Evolutionary conservation across 805 yeast species (phyloP).

Genomic region (Ogataea trehaloabstinens): DNA sequence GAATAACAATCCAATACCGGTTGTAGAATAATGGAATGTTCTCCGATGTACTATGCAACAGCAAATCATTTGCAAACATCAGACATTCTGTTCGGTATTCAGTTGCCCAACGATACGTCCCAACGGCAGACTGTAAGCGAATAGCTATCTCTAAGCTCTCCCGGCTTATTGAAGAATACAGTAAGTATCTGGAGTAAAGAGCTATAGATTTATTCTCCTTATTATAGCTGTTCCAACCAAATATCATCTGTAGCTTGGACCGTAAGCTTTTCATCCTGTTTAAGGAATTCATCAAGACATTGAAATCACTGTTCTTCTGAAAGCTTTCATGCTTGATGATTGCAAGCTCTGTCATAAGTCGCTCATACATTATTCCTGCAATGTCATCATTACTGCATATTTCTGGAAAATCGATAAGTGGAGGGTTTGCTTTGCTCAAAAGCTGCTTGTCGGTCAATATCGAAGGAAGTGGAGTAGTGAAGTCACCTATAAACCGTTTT

Average conservation of each 20-base stretch:
- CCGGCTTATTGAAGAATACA: conserved; percentile 23
- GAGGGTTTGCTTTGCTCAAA: conserved; percentile 4
- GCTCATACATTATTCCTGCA: conserved; percentile 21
- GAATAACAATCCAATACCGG: conserved; percentile 26
- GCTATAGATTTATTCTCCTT: conserved; percentile 11
- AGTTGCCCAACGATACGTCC: conserved; percentile 19
- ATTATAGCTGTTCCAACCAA: conserved; percentile 5
- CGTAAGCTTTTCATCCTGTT: conserved; percentile 13
- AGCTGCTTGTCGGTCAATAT: conserved; percentile 16
- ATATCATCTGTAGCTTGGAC: conserved; percentile 10
- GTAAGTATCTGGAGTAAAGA: conserved; percentile 18
- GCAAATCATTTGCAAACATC: conserved; percentile 14
- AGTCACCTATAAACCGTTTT: conserved; percentile 17
- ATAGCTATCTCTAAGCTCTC: conserved; percentile 24
- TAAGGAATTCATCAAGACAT: conserved; percentile 12
- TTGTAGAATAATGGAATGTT: conserved; percentile 22
- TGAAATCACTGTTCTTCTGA: conserved; percentile 3
- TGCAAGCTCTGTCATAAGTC: conserved; percentile 20
- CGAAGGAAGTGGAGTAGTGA: conserved; percentile 22
- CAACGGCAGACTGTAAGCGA: conserved; percentile 19
- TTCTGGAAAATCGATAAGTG: conserved; percentile 4
- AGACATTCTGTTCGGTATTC: conserved; percentile 21
- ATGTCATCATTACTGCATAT: conserved; percentile 16
- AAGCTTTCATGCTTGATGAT: conserved; percentile 23
- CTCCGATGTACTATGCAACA: conserved; percentile 18